Evolutionary conservation across 148 eudicot species (phyloP).

Genomic region (Diospyros kaki): DNA sequence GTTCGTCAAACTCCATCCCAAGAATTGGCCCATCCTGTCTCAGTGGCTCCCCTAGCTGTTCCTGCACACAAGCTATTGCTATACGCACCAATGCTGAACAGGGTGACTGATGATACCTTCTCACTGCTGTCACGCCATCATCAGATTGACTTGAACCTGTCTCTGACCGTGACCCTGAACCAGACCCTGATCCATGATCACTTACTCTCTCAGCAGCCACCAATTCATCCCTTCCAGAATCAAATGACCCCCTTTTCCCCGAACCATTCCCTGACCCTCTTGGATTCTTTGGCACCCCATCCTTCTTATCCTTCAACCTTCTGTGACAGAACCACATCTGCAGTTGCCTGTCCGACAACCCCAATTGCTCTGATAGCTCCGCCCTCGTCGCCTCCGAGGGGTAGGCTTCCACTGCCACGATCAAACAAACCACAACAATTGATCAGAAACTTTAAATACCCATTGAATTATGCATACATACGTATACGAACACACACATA

Average conservation of each 20-base stretch:
- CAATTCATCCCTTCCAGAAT: slow-evolving; percentile 29
- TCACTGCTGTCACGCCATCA: slow-evolving; percentile 26
- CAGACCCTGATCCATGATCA: slow-evolving; percentile 32
- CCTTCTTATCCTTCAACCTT: slow-evolving; percentile 8
- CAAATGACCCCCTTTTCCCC: slow-evolving; percentile 16
- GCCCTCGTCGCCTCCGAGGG: neutral
- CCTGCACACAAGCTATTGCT: slow-evolving; percentile 49
- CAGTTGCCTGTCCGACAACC: neutral
- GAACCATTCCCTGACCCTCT: neutral
- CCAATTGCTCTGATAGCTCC: neutral
- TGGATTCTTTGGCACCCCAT: slow-evolving; percentile 25
- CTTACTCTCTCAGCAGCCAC: slow-evolving; percentile 31
- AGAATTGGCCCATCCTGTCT: slow-evolving; percentile 53
- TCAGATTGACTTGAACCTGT: slow-evolving; percentile 29
- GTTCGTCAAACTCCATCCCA: slow-evolving; percentile 46
- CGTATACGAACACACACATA: too few relatives aligned
- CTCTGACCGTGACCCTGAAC: slow-evolving; percentile 31
- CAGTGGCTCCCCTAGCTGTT: slow-evolving; percentile 45
- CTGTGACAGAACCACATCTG: neutral
- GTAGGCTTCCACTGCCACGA: too few relatives aligned
- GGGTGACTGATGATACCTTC: slow-evolving; percentile 35
- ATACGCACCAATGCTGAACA: slow-evolving; percentile 23
- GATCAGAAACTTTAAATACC: too few relatives aligned
- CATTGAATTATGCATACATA: too few relatives aligned
- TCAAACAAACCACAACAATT: too few relatives aligned